Evolutionary conservation across 1,284 basidiomycete species (phyloP), one percentile per base, ranked within the genome.

Genomic region (Austropuccinia psidii): DNA sequence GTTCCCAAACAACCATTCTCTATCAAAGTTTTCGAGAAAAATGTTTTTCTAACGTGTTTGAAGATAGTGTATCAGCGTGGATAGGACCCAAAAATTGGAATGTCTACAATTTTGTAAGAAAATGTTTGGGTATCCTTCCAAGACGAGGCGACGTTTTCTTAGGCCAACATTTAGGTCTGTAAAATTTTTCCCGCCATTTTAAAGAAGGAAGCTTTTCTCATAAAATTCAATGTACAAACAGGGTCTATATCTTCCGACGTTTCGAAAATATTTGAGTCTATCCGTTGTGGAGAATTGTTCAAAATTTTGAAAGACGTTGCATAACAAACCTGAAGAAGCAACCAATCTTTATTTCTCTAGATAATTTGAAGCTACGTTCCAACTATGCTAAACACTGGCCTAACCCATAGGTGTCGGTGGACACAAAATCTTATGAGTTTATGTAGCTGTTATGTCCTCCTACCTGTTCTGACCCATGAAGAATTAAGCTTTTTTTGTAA

Each of bases 261-360:
- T 50, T 70, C 68, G 8, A 70, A 70, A 35, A 61, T 70, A 17
- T 70, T 43, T 37, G 57, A 60, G 50, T 60, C 68, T 27, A 60
- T 61, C n/a, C 37, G 68, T 7, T 60, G 55, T 15, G 68, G 68
- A n/a, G 68, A 70, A 37, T 47, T 70, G 21, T 70, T 45, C 41
- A 58, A 69, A 24, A 39, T 58, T 41, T 41, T 69, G 29, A 67
- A 67, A 41, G n/a, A n/a, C n/a, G n/a, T n/a, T n/a, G n/a, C n/a
- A n/a, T n/a, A n/a, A n/a, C n/a, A n/a, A n/a, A n/a, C n/a, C n/a
- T n/a, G n/a, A n/a, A n/a, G n/a, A n/a, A n/a, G n/a, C n/a, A n/a
- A n/a, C n/a, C n/a, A n/a, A n/a, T n/a, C n/a, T n/a, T n/a, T n/a
- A n/a, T n/a, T n/a, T n/a, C n/a, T n/a, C n/a, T n/a, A n/a, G n/a